Evolutionary conservation across 495 filamentous ascomycete genomes (phyloP), one percentile per base, ranked within the genome.

Genomic region (Penicillium samsonianum): DNA sequence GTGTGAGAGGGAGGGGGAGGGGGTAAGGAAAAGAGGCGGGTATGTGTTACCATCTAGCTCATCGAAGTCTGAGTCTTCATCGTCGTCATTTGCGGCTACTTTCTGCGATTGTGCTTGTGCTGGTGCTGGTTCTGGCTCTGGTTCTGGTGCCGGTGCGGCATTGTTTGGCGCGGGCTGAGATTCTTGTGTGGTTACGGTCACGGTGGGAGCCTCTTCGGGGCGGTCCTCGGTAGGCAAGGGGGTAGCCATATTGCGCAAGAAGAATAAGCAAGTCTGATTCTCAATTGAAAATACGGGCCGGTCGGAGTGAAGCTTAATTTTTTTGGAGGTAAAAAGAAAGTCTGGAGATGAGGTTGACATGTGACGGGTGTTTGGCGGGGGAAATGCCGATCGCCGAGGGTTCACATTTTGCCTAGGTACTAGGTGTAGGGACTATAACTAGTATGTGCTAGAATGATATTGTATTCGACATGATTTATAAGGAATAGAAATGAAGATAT

Each of bases 11-110:
- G 49, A 22, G 20, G 45, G 23, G 5, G n/a, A 14, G 40, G n/a
- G 23, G 49, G n/a, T 20, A 33, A 16, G 6, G n/a, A 31, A 12
- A 22, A 20, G 43, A n/a, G 50, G 40, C 30, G 38, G n/a, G 42
- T 38, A 38, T 37, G 17, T 41, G 37, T 50, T 67, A 89, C 91
- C 93, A 72, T 98, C 93, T 42, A 98, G 76, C 68, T 97, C 93
- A 67, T 96, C 92, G 19, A 96, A 81, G 67, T 96, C 91, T 5
- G 77, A 78, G 35, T 80, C 73, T 23, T 76, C 75, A 38, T 83
- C 78, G 10, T 73, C 69, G 11, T 73, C 69, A 11, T 70, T 64
- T 25, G 61, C 48, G 28, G 57, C 59, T 42, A 55, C 50, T 38
- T 55, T 43, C 14, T 56, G 42, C 14, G 47, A 26, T 54, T n/a